Conservation (phyloP, 768 basidiomycete species). For the Rhizopogon vinicolor region DNA sequence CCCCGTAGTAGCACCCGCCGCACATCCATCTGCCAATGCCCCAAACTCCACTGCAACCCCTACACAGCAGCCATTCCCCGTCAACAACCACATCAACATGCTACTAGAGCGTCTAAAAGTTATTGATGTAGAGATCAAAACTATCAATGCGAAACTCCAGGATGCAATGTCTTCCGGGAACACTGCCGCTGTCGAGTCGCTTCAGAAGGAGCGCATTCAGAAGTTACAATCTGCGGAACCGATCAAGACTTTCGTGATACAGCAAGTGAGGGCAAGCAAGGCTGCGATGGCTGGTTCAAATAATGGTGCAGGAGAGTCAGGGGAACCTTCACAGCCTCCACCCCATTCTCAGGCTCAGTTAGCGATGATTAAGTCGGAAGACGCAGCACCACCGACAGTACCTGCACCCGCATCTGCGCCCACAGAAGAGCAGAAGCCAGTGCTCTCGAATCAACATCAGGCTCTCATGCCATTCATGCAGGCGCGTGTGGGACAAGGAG, state of each 20-base stretch:
- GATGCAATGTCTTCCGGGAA: conserved; percentile 16
- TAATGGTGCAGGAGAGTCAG: not conserved
- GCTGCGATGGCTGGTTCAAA: not conserved
- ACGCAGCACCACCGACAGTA: not conserved
- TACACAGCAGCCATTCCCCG: not conserved
- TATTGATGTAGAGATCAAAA: conserved; percentile 12
- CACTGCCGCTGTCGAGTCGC: conserved; percentile 1
- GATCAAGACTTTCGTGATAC: conserved; percentile 10
- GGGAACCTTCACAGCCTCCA: not conserved
- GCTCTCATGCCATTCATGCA: conserved; percentile 24
- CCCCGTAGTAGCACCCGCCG: conserved; percentile 16
- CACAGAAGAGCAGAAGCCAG: conserved; percentile 17
- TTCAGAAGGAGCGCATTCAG: conserved; percentile 7
- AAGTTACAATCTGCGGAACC: conserved; percentile 7
- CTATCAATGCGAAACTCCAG: conserved; percentile 12
- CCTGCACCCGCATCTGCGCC: not conserved
- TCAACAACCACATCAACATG: conserved; percentile 11
- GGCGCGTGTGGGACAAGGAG: conserved; percentile 16
- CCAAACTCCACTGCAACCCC: conserved; percentile 4
- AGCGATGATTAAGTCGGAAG: not conserved
- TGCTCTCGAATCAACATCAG: conserved; percentile 22
- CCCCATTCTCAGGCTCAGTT: not conserved
- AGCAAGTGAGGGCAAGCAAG: not conserved
- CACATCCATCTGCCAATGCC: conserved; percentile 13
- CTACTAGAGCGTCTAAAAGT: conserved; percentile 17